Base-by-base conservation (phyloP, 2,329 filamentous ascomycete genomes). In the Amphichorda felina region DNA sequence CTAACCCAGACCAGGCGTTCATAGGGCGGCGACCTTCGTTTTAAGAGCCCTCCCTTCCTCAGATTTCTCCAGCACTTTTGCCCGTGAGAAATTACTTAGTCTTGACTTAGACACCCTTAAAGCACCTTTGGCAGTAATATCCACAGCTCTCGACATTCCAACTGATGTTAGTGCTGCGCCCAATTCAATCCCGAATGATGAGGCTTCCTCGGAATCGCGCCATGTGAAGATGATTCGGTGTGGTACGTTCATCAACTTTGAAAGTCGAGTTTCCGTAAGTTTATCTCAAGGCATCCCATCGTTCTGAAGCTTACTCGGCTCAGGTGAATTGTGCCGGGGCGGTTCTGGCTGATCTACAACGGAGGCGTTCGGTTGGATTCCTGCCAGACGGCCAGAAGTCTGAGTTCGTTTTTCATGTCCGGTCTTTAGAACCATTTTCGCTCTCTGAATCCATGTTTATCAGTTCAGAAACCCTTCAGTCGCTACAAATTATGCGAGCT, bases 301-400 rank as follows among this genome's bases (percentile, higher is more conserved):
- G 21, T 24, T 24, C 6, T 10, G 10, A 24, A 40, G 11, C 36
- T 34, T n/a, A 37, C 8, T 4, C n/a, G 38, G 6, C 32, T 13
- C 28, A 78, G 63, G 64, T 94, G 33, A 83, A 85, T 3, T 96
- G 91, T 56, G 82, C 81, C 18, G 86, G 88, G n/a, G 88, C 88
- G 18, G 61, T 96, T 3, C 59, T 96, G n/a, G 70, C 72, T 5
- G 84, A 93, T 43, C 56, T 95, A 17, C 75, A 85, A 46, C 75
- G 84, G 35, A 48, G 51, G 24, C 47, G 47, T 22, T 71, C 76
- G 27, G 67, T 72, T 3, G 68, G 75, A 25, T 79, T 75, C 47
- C 59, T 80, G 3, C 72, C 76, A 2, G 70, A 72, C 19, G 75
- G 81, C 40, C 57, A 64, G 11, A 63, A 66, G 21, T 65, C 66